Evolutionary conservation across 2,329 filamentous ascomycete species (phyloP).

Genomic region (Colletotrichum somersetense): DNA sequence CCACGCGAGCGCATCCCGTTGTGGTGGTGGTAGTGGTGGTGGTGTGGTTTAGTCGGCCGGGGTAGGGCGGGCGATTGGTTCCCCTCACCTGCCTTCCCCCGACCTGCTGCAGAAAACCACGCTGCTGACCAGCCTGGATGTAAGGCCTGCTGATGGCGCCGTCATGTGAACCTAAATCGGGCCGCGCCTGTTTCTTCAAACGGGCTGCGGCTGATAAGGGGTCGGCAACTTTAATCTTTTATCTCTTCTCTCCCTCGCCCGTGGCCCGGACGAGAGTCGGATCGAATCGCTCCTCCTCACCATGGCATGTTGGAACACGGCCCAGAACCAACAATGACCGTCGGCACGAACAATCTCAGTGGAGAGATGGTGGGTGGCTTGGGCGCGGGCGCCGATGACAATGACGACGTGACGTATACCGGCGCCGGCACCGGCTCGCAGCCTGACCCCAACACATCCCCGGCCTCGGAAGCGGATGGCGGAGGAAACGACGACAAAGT

Average conservation of each 20-base stretch:
- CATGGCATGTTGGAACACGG: not conserved
- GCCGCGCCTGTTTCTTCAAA: not conserved
- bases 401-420: not conserved
- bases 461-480: not conserved
- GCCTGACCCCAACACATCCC: too few species aligned
- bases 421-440: not conserved
- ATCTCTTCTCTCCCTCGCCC: not conserved
- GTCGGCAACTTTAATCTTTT: not conserved
- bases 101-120: constrained; percentile 10
- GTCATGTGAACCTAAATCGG: constrained; percentile 21
- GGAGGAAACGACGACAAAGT: constrained; percentile 10
- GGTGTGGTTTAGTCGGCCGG: constrained; percentile 3
- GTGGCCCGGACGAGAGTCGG: not conserved
- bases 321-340: not conserved
- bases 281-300: not conserved
- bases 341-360: not conserved
- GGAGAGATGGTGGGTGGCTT: not conserved
- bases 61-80: not conserved
- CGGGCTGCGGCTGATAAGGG: constrained; percentile 1
- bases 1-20: constrained; percentile 18
- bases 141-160: constrained; percentile 17
- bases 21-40: constrained; percentile 6
- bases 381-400: not conserved
- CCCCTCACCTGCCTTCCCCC: not conserved
- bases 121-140: constrained; percentile 11